These are phyloP conservation scores for Aspergillus homomorphus DNA, from an alignment of 495 filamentous ascomycete genomes.

Conservation along the genomic window DNA sequence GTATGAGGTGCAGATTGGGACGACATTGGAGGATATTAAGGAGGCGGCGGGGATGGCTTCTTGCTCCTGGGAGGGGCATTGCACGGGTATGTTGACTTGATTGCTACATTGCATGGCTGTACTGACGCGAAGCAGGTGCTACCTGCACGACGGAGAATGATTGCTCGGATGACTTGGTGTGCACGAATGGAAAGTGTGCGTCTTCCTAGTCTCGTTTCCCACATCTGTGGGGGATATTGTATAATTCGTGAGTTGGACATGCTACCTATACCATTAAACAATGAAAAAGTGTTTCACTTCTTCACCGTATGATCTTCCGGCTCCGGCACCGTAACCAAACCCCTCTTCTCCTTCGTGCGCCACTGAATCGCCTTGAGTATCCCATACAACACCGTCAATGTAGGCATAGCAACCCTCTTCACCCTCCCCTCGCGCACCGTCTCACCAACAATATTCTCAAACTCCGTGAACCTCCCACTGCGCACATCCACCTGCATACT, in stretches of 20 bases:
- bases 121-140: neutral
- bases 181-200: neutral
- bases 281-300: no score
- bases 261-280: no score
- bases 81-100: neutral
- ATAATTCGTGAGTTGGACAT: no score
- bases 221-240: no score
- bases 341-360: slow-evolving; percentile 15
- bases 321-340: slow-evolving; percentile 12
- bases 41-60: slow-evolving; percentile 10
- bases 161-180: neutral
- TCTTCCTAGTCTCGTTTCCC: neutral
- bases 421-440: slow-evolving; percentile 43
- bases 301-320: slow-evolving; percentile 11
- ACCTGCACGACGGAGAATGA: neutral
- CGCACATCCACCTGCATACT: slow-evolving; percentile 47
- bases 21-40: slow-evolving; percentile 7
- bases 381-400: slow-evolving; percentile 13
- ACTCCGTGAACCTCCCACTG: slow-evolving; percentile 53
- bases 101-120: neutral
- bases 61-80: slow-evolving; percentile 1
- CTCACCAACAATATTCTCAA: slow-evolving; percentile 53
- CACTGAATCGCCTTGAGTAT: slow-evolving; percentile 14
- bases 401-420: slow-evolving; percentile 9
- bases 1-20: slow-evolving; percentile 13